Evolutionary conservation across 768 basidiomycete species (phyloP), one percentile per base, ranked within the genome.

Genomic region (Rhodotorula diobovata): DNA sequence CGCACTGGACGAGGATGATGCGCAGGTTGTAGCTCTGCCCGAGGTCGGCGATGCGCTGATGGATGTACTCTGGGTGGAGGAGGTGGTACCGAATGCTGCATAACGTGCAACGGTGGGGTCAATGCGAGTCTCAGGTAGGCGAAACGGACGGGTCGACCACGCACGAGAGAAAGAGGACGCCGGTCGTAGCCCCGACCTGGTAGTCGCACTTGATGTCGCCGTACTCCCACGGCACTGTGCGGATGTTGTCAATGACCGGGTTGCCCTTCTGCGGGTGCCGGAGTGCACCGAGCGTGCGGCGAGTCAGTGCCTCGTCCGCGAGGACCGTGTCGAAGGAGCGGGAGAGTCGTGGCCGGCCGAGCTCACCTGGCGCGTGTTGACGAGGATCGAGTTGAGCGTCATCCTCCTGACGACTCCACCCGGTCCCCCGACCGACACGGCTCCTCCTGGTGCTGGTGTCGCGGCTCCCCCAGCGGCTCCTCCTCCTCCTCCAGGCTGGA

Each of bases 61-160:
- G 91, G 67, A 99, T 88, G 79, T 99, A 99, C 80, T 98, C 96
- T 23, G 96, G 96, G 80, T 98, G 96, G 23, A 99, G 85, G 61
- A 94, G 89, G 77, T 98, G 94, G 76, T 98, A 98, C 77, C 87
- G 90, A 74, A 98, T 80, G 79, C 96, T 97, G 70, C 4, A 10
- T 48, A 18, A 0, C 5, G 20, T 20, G 50, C n/a, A 9, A 34
- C 20, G 48, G 7, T 21, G 15, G 48, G 23, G 41, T 43, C 5
- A 43, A 21, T 46, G 45, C 18, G 12, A 21, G 48, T 23, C 4
- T 25, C 2, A 23, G 25, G 48, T 8, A 53, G 14, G 2, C 55
- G 57, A 43, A 67, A 6, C 1, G 39, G 61, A 41, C 15, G n/a
- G n/a, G n/a, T n/a, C n/a, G 20, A 20, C 30, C 5, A 63, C 71